Conservation (phyloP, 805 yeast genomes). For the Yamadazyma scolyti region DNA sequence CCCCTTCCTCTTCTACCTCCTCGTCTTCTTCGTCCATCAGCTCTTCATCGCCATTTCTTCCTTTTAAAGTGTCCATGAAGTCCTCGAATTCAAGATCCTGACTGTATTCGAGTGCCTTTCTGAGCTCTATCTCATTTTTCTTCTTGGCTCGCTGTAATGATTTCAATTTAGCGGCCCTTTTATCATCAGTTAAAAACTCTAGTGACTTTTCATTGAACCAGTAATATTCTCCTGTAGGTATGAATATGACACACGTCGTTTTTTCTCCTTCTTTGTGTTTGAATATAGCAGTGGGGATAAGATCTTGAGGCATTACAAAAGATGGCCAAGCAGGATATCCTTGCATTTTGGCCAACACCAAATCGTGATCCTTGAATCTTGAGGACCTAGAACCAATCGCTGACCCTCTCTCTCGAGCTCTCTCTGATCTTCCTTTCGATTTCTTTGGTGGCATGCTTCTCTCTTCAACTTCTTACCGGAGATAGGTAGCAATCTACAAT, state of each 20-base stretch:
- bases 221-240: constrained; percentile 44
- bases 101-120: constrained; percentile 8
- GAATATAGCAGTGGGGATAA: constrained; percentile 33
- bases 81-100: constrained; percentile 30
- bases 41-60: constrained; percentile 11
- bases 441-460: constrained; percentile 40
- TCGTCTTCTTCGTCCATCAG: constrained; percentile 12
- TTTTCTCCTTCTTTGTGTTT: constrained; percentile 34
- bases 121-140: constrained; percentile 24
- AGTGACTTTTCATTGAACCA: constrained; percentile 41
- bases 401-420: no score
- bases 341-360: constrained; percentile 44
- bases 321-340: constrained; percentile 51
- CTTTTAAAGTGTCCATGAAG: constrained; percentile 29
- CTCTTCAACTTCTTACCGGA: no score
- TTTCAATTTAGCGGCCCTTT: constrained; percentile 24
- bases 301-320: constrained; percentile 38
- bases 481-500: no score
- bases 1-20: constrained; percentile 22
- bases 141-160: no score
- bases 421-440: constrained; percentile 9
- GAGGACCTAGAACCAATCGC: no score
- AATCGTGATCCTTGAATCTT: no score
- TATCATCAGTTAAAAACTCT: constrained; percentile 26
- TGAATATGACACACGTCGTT: constrained; percentile 41